phyloP scores from a whole-genome alignment of 805 yeast species.

The Kregervanrija delftensis region DNA sequence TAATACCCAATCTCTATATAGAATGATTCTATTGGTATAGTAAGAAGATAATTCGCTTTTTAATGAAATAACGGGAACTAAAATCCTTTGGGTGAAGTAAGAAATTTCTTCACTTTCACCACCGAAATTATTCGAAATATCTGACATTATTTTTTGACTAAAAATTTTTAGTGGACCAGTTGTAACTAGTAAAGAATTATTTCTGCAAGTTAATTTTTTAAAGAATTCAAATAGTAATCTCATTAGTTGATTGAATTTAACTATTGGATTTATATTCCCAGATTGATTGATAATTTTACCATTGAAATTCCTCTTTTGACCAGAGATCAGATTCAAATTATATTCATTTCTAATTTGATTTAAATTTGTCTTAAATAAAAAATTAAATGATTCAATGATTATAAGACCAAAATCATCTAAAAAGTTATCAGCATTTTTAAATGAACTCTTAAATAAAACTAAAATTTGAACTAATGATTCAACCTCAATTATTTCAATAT shows the following conservation, averaged over 20 bases:
- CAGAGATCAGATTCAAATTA: neutral
- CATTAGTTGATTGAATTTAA: slow-evolving; percentile 13
- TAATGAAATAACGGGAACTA: slow-evolving; percentile 26
- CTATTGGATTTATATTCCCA: slow-evolving; percentile 17
- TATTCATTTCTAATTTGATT: slow-evolving; percentile 4
- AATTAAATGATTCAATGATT: slow-evolving; percentile 24
- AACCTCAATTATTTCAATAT: slow-evolving; percentile 13
- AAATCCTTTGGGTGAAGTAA: slow-evolving; percentile 21
- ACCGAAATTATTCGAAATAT: slow-evolving; percentile 6
- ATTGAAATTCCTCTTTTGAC: neutral
- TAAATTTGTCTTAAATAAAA: slow-evolving; percentile 14
- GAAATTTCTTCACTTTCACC: neutral
- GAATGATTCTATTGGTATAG: slow-evolving; percentile 23
- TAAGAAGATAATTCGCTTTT: slow-evolving; percentile 22
- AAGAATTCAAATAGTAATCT: slow-evolving; percentile 14
- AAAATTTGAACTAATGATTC: slow-evolving; percentile 18
- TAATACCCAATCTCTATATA: slow-evolving; percentile 26
- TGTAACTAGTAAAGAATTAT: slow-evolving; percentile 17
- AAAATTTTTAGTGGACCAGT: slow-evolving; percentile 23
- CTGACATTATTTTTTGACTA: slow-evolving; percentile 18
- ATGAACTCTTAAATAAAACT: slow-evolving; percentile 11
- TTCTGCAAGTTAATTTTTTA: slow-evolving; percentile 1
- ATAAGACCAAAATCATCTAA: slow-evolving; percentile 15
- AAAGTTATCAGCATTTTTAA: slow-evolving; percentile 4
- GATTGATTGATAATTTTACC: slow-evolving; percentile 1